Percentiles rank a stretch among this genome's conserved stretches.
Conservation (phyloP, 2,329 filamentous ascomycete genomes). For the Intubia oerlemansii region DNA sequence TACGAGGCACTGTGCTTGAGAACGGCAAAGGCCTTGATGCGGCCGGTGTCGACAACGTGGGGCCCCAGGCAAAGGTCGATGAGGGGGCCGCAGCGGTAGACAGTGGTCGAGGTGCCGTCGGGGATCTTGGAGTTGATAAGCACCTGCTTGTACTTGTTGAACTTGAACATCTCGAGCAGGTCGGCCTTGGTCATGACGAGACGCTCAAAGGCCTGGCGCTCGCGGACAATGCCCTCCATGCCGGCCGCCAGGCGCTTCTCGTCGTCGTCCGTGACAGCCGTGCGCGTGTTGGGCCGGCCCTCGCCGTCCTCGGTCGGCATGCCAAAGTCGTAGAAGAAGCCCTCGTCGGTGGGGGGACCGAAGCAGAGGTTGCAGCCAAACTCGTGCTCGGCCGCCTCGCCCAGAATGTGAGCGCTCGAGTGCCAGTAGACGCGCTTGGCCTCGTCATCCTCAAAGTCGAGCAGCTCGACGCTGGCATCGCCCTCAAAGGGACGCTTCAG, state of each 20-base stretch:
- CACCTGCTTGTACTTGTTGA: constrained; percentile 97
- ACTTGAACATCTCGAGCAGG: constrained; percentile 85
- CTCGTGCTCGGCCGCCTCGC: constrained; percentile 75
- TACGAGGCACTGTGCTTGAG: constrained; percentile 52
- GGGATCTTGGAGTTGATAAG: constrained; percentile 87
- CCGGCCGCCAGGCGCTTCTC: constrained; percentile 70
- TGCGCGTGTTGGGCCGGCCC: constrained; percentile 9
- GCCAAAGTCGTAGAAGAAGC: constrained; percentile 97
- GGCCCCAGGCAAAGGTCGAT: constrained; percentile 93
- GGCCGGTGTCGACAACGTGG: constrained; percentile 80
- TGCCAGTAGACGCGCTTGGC: constrained; percentile 98
- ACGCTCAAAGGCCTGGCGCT: constrained; percentile 88
- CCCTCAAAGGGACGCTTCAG: constrained; percentile 75
- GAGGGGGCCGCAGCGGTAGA: constrained; percentile 81
- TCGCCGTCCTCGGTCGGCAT: constrained; percentile 35
- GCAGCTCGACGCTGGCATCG: constrained; percentile 64
- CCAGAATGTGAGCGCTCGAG: constrained; percentile 86
- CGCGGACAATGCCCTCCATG: constrained; percentile 72
- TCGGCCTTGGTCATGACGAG: constrained; percentile 78
- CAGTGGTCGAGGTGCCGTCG: constrained; percentile 77
- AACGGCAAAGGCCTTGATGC: constrained; percentile 87
- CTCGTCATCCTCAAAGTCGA: constrained; percentile 53
- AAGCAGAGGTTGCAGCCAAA: constrained; percentile 88
- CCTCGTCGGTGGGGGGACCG: constrained; percentile 75
- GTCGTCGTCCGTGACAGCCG: constrained; percentile 52